These are phyloP conservation scores for Phytophthora nicotianae DNA, from an alignment of 352 stramenopile genomes.

Conservation along the genomic window DNA sequence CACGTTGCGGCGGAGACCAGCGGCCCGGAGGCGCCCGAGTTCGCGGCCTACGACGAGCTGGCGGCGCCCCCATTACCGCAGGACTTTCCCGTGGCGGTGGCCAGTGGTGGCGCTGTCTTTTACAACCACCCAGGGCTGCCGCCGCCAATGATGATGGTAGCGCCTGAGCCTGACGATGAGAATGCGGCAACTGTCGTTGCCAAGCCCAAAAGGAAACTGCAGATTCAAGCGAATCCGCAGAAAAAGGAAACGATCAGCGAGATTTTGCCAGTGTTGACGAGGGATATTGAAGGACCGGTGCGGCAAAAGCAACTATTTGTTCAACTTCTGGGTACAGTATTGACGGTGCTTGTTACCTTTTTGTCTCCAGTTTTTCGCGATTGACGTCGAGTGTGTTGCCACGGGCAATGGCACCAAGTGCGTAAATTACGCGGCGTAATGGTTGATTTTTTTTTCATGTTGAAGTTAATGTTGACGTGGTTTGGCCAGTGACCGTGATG, in stretches of 20 bases:
- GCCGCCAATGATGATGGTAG: conserved; percentile 32
- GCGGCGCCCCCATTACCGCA: conserved; percentile 19
- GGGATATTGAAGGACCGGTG: conserved; percentile 81
- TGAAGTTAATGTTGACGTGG: background rate
- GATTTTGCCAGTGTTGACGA: conserved; percentile 74
- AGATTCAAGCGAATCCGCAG: conserved; percentile 72
- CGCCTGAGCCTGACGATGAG: conserved; percentile 15
- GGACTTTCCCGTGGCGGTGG: conserved; percentile 28
- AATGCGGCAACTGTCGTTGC: conserved; percentile 17
- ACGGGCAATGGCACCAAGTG: conserved; percentile 82
- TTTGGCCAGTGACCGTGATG: conserved; percentile 78
- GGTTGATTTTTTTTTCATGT: conserved; percentile 1
- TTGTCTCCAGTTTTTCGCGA: conserved; percentile 91
- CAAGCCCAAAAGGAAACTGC: conserved; percentile 39
- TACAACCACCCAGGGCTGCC: conserved; percentile 37
- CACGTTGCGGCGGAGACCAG: conserved; percentile 31
- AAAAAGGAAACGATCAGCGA: conserved; percentile 80
- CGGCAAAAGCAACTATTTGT: conserved; percentile 12
- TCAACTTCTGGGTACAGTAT: background rate
- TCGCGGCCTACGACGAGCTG: conserved; percentile 9
- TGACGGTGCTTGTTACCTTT: conserved; percentile 2
- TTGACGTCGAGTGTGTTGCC: conserved; percentile 94
- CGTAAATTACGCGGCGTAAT: too few species aligned
- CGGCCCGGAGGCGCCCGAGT: conserved; percentile 9
- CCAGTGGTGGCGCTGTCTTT: conserved; percentile 33